These are phyloP conservation scores for Coniella lustricola DNA, from an alignment of 2,329 filamentous ascomycete genomes.

Conservation along the genomic window DNA sequence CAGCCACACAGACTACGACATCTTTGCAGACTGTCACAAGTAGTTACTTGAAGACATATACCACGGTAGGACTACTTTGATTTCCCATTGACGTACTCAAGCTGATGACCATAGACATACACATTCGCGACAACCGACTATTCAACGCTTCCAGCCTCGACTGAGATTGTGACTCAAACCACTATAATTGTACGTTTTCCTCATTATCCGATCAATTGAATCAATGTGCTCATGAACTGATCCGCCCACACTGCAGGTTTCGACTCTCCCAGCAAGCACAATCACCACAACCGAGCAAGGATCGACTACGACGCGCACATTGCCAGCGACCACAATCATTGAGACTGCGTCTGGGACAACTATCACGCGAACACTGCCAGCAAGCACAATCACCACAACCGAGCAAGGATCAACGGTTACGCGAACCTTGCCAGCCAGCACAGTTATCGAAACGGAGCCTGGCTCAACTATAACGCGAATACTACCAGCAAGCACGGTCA, in stretches of 20 bases:
- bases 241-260: neutral
- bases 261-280: constrained; percentile 8
- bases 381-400: constrained; percentile 12
- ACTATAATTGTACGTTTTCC: neutral
- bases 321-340: constrained; percentile 4
- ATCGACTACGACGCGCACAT: too few relatives aligned
- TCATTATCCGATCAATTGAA: too few relatives aligned
- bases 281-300: constrained; percentile 17
- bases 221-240: too few relatives aligned
- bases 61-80: neutral
- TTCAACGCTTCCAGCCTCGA: neutral
- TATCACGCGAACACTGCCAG: constrained; percentile 1
- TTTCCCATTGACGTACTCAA: neutral
- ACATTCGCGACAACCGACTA: constrained; percentile 6
- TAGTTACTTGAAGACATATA: neutral
- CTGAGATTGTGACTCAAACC: constrained; percentile 10
- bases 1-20: neutral
- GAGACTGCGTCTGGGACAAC: constrained; percentile 7
- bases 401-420: neutral
- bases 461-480: constrained; percentile 1
- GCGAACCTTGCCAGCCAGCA: neutral
- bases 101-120: neutral
- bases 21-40: neutral
- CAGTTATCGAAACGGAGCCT: constrained; percentile 7
- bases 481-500: constrained; percentile 22